Conservation (phyloP, 768 basidiomycete genomes). For the Tylopilus balloui region DNA sequence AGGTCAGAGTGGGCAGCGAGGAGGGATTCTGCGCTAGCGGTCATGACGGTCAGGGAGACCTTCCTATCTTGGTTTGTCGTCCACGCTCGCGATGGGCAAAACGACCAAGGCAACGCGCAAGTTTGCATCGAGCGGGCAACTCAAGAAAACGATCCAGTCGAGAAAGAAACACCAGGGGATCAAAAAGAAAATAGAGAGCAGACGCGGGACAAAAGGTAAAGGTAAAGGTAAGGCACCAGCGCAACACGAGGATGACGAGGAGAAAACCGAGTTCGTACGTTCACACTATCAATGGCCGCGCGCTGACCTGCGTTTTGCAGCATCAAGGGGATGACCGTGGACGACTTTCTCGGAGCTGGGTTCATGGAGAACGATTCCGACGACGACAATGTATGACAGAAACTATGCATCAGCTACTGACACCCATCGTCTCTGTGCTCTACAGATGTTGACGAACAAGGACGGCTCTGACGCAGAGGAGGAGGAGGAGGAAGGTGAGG, state of each 20-base stretch:
- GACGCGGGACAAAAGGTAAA: slow-evolving; percentile 45
- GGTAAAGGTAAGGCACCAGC: slow-evolving; percentile 28
- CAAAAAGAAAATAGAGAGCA: slow-evolving; percentile 63
- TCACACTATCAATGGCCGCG: neutral
- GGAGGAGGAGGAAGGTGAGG: slow-evolving; percentile 41
- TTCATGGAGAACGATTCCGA: slow-evolving; percentile 67
- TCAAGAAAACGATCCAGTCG: slow-evolving; percentile 81
- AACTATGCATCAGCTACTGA: neutral
- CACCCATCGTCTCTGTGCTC: slow-evolving; percentile 4
- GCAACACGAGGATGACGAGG: slow-evolving; percentile 18
- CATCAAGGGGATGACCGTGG: slow-evolving; percentile 57
- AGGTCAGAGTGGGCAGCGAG: slow-evolving; percentile 60
- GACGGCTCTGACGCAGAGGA: slow-evolving; percentile 23
- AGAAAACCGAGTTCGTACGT: slow-evolving; percentile 12
- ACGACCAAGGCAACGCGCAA: slow-evolving; percentile 69
- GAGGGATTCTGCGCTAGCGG: slow-evolving; percentile 59
- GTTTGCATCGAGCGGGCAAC: slow-evolving; percentile 82
- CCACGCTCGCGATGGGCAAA: slow-evolving; percentile 47
- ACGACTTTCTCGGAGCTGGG: slow-evolving; percentile 66
- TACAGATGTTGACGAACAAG: slow-evolving; percentile 26
- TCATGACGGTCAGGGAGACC: slow-evolving; percentile 18
- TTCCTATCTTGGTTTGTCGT: slow-evolving; percentile 15
- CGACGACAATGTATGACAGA: slow-evolving; percentile 34
- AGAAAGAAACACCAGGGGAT: slow-evolving; percentile 78
- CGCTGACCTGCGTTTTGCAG: slow-evolving; percentile 8